Conservation (phyloP, 164 flowering plant species). For the Vitis riparia region DNA sequence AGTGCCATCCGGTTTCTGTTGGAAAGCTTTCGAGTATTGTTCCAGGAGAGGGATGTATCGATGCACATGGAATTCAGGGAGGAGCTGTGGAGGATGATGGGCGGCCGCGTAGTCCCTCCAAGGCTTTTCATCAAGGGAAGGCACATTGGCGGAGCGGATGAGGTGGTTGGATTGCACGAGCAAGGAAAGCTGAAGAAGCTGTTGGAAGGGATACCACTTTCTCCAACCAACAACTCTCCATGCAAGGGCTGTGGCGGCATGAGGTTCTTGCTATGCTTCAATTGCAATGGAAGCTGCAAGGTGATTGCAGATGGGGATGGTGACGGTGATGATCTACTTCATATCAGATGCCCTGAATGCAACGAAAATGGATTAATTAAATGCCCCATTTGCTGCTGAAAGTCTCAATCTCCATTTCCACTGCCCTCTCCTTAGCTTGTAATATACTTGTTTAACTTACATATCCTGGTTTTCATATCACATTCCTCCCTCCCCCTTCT, state of each 20-base stretch:
- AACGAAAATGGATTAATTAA: constrained; percentile 82
- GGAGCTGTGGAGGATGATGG: constrained; percentile 64
- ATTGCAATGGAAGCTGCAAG: constrained; percentile 73
- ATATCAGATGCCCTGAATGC: constrained; percentile 50
- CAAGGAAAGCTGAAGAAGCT: constrained; percentile 67
- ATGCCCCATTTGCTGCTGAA: constrained; percentile 66
- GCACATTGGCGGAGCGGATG: constrained; percentile 80
- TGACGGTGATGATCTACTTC: constrained; percentile 12
- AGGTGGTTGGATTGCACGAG: constrained; percentile 66
- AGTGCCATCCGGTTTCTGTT: constrained; percentile 47
- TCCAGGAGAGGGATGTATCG: constrained; percentile 73
- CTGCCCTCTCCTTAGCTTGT: no score
- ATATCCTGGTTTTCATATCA: no score
- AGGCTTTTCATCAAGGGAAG: constrained; percentile 79
- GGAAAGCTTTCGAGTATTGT: constrained; percentile 49
- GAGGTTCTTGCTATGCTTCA: constrained; percentile 57
- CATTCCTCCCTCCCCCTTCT: no score
- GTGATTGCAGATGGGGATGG: constrained; percentile 23
- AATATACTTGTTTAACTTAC: no score
- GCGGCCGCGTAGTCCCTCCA: constrained; percentile 66
- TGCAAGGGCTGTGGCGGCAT: constrained; percentile 57
- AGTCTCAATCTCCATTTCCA: background rate
- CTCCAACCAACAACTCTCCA: constrained; percentile 12
- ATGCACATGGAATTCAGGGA: constrained; percentile 74
- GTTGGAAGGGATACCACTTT: constrained; percentile 49